Evolutionary conservation across 1,284 basidiomycete genomes (phyloP), one percentile per base, ranked within the genome.

Genomic region (Phellopilus nigrolimitatus): DNA sequence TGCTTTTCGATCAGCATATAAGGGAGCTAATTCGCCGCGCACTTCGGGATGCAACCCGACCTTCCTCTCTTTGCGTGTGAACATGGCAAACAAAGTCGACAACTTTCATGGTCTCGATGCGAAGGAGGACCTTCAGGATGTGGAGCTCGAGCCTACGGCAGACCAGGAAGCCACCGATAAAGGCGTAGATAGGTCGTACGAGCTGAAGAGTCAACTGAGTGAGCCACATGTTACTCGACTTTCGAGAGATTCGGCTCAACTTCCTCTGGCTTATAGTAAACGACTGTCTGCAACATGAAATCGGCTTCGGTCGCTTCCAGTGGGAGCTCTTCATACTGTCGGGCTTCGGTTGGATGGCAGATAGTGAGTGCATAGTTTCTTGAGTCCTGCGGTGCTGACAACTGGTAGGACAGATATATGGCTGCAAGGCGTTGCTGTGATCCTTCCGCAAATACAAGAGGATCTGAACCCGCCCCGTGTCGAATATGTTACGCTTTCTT

Each of bases 301-400:
- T 84, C 51, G 80, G 82, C 17, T 82, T 80, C 53, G 81, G 82
- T 12, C 68, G 69, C 47, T 84, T 81, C 64, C 81, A 84, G 60
- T 66, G 70, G 56, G 76, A 81, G 63, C 69, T 84, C 30, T 81
- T 82, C 58, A 54, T 74, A 47, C 67, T 82, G 6, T 73, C 77
- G 34, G 82, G 81, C 33, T 64, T 76, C 21, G 76, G 77, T 46
- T 77, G 74, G 75, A 61, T 72, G 47, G 72, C 76, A 57, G 78
- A 76, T 62, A 71, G 76, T 79, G 27, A 63, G 74, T 62, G 17
- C 3, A 12, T 13, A 56, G 52, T 31, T 47, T 39, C 31, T 46
- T 41, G 60, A 45, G 47, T 13, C n/a, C n/a, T n/a, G n/a, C n/a
- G n/a, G n/a, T n/a, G n/a, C n/a, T n/a, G n/a, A n/a, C n/a, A n/a